Evolutionary conservation across 805 yeast species (phyloP).

Genomic region (Ogataea dorogensis): DNA sequence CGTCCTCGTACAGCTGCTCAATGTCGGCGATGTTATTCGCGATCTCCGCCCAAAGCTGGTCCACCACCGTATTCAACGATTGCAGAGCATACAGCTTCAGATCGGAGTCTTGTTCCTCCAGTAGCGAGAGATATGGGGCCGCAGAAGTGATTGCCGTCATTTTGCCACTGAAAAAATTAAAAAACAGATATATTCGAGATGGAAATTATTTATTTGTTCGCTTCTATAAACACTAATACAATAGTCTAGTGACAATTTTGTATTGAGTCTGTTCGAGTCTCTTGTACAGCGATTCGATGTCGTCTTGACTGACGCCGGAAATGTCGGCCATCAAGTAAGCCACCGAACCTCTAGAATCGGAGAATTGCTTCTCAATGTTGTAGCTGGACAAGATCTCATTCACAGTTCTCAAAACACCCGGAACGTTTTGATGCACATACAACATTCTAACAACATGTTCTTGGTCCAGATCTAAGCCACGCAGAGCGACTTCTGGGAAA

Average conservation of each 20-base stretch:
- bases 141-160: slow-evolving; percentile 61
- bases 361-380: slow-evolving; percentile 96
- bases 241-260: slow-evolving; percentile 85
- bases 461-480: slow-evolving; percentile 85
- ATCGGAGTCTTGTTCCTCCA: slow-evolving; percentile 74
- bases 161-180: slow-evolving; percentile 15
- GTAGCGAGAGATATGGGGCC: slow-evolving; percentile 85
- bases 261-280: slow-evolving; percentile 86
- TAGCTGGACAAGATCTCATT: slow-evolving; percentile 92
- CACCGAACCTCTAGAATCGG: slow-evolving; percentile 94
- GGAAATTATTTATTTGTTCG: slow-evolving; percentile 2
- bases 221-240: slow-evolving; percentile 51
- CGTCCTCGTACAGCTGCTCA: slow-evolving; percentile 89
- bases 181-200: slow-evolving; percentile 2
- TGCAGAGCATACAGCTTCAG: slow-evolving; percentile 83
- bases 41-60: slow-evolving; percentile 95
- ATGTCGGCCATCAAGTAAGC: slow-evolving; percentile 99
- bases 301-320: slow-evolving; percentile 75
- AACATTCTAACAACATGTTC: slow-evolving; percentile 87
- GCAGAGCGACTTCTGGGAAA: slow-evolving; percentile 96
- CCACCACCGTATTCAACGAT: slow-evolving; percentile 77
- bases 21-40: slow-evolving; percentile 86
- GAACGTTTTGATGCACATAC: slow-evolving; percentile 96
- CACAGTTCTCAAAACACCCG: slow-evolving; percentile 97
- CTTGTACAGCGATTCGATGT: slow-evolving; percentile 80